Base-by-base conservation (phyloP, 2,329 filamentous ascomycete genomes). In the Neopestalotiopsis sp. region DNA sequence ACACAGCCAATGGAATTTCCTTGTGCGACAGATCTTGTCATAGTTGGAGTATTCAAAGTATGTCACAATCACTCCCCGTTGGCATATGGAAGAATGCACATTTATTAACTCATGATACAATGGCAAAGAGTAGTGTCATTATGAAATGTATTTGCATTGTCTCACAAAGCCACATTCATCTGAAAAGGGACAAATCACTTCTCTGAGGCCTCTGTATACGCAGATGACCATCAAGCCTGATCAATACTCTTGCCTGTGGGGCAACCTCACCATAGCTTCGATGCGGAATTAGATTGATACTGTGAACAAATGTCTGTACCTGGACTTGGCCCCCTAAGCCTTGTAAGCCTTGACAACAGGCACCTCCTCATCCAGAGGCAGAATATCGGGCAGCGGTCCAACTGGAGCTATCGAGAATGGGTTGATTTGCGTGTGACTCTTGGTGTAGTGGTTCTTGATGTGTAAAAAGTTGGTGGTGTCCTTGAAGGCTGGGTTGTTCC, bases 381-480 rank as follows among this genome's bases (percentile, higher is more conserved):
- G 75, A 71, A 99, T 92, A 82, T 97, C 88, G 52, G 95, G 95
- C 76, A 94, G 74, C 4, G 96, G 95, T 0, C 95, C 95, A 17
- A 97, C 78, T 1, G 95, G 95, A 30, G 94, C 95, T 77, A 99
- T 97, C 52, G 85, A 84, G 64, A 84, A 80, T 17, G 89, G 90
- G 80, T 92, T 92, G 78, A 92, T 91, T 82, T 92, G 86, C 10
- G 84, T 85, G 75, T 90, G 88, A 72, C 86, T 89, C 74, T 85
- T 83, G 70, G 88, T 89, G 78, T 89, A 89, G 78, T 91, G 89
- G 79, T 84, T 92, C 88, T 97, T 98, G 84, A 98, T 98, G 82
- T 99, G 96, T 80, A 97, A 89, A 79, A 97, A 97, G 80, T 98
- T 89, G 28, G 95, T 97, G 70, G 94, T 96, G 65, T 92, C 89